Base-by-base conservation (phyloP, 768 basidiomycete species). In the Collybia mongolica region DNA sequence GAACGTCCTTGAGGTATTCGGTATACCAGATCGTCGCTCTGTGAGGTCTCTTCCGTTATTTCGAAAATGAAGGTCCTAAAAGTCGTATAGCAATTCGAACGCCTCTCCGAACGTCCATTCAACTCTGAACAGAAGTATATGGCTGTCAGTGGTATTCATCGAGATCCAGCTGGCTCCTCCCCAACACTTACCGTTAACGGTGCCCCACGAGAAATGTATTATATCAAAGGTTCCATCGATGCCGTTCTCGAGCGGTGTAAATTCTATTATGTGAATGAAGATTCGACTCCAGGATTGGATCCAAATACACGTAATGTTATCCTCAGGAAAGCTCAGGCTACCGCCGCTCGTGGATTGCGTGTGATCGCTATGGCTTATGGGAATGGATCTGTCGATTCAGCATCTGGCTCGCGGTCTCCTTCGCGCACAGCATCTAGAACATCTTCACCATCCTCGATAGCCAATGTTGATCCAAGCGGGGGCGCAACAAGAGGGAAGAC, bases 321-420 rank as follows among this genome's bases (percentile, higher is more conserved):
- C 60, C 66, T 83, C 18, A 69, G 75, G 19, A 86, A 87, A 50
- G 93, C 94, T 2, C 80, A 83, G 54, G 71, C 76, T 24, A 80
- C 88, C 3, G 88, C 93, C 0, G 72, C 82, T 2, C 78, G 84
- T 26, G 93, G 93, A 2, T 74, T 97, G 19, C 83, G 96, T 9
- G 86, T 97, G 32, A 82, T 98, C 36, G 93, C 91, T 3, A 89
- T 98, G 84, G 96, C 93, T 0, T 96, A 88, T 57, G 92, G 93
- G 0, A 85, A 81, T 58, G 88, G 84, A 1, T 72, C 80, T 18
- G 71, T 79, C 15, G 81, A 83, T 39, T 46, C 64, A 5, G 56
- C 69, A 0, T 46, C 64, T 23, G 51, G 49, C 29, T 52, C 55
- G 40, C 63, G 45, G 24, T 63, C 67, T 20, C 65, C 61, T n/a